These are phyloP conservation scores for Ascochyta viciae-villosae DNA, from an alignment of 2,329 filamentous ascomycete genomes.

Conservation along the genomic window DNA sequence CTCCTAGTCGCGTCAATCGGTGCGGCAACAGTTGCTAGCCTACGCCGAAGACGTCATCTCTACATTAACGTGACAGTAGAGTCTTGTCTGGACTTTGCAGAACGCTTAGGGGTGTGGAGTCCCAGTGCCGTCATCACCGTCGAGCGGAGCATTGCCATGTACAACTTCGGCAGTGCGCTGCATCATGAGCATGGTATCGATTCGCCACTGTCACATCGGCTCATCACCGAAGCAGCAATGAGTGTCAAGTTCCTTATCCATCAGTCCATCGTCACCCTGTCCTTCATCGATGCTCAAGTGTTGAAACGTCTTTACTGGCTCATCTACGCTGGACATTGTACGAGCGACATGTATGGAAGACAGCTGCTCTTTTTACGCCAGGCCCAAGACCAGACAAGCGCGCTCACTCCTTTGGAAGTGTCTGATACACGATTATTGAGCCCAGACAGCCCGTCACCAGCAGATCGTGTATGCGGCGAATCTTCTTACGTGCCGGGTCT, in stretches of 20 bases:
- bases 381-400: slow-evolving; percentile 21
- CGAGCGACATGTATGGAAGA: slow-evolving; percentile 28
- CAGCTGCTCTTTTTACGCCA: slow-evolving; percentile 22
- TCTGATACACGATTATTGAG: slow-evolving; percentile 21
- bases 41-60: slow-evolving; percentile 23
- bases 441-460: neutral
- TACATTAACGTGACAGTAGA: slow-evolving; percentile 24
- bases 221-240: slow-evolving; percentile 18
- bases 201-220: slow-evolving; percentile 21
- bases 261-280: slow-evolving; percentile 16
- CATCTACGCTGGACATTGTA: slow-evolving; percentile 28
- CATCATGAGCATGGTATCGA: slow-evolving; percentile 24
- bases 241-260: slow-evolving; percentile 25
- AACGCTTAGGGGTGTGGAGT: slow-evolving; percentile 22
- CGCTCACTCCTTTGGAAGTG: slow-evolving; percentile 22
- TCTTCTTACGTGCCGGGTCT: slow-evolving; percentile 26
- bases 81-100: slow-evolving; percentile 22
- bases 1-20: slow-evolving; percentile 25
- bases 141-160: slow-evolving; percentile 22
- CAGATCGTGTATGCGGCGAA: neutral
- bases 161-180: slow-evolving; percentile 27
- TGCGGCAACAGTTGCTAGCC: slow-evolving; percentile 27
- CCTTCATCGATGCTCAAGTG: slow-evolving; percentile 21
- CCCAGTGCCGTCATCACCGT: slow-evolving; percentile 18
- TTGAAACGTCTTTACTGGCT: slow-evolving; percentile 31